Base-by-base conservation (phyloP, 2,329 filamentous ascomycete genomes). In the Paecilomyces formosus region DNA sequence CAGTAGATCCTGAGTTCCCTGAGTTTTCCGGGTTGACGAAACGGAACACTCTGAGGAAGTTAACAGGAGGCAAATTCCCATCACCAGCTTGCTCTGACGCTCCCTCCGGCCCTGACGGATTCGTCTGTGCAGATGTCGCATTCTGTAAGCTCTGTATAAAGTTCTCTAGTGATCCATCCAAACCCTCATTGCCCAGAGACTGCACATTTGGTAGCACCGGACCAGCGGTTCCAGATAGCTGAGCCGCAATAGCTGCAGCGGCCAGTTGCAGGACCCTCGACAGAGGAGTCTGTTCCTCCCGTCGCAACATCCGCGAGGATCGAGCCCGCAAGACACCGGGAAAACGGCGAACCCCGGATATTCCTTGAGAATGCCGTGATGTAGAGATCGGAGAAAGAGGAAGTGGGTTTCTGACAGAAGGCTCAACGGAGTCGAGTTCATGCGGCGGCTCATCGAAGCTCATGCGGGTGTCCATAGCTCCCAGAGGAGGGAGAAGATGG, bases 21-120 rank as follows among this genome's bases (percentile, higher is more conserved):
- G 70, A 61, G 55, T 69, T 64, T 26, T 77, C 74, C 8, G 80
- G 78, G 57, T 85, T 82, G 54, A 83, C 83, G 70, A 88, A 88
- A 53, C 86, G 78, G 70, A 88, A 88, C 72, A 88, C 87, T 58
- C 86, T 78, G 71, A 88, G 82, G 69, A 88, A 88, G 68, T 88
- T 88, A 60, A 88, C 76, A 3, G 85, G 83, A 11, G 81, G 78
- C 8, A 80, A 72, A 31, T 76, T 76, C 39, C 77, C 76, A 26
- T 78, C 77, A 28, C 70, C 66, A 53, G 74, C 63, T 22, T 67
- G 61, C 55, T 69, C 76, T 31, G 70, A 58, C 33, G 69, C 65
- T 52, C 75, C 72, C 28, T 75, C 75, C 33, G 67, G 49, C 26
- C 65, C 57, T 39, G 60, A 58, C 12, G 60, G 74, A 63, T 79